A percentile compares a stretch with the other conserved stretches of the same genome.
Conservation (phyloP, 2,329 filamentous ascomycete genomes). For the Chaetomium strumarium region DNA sequence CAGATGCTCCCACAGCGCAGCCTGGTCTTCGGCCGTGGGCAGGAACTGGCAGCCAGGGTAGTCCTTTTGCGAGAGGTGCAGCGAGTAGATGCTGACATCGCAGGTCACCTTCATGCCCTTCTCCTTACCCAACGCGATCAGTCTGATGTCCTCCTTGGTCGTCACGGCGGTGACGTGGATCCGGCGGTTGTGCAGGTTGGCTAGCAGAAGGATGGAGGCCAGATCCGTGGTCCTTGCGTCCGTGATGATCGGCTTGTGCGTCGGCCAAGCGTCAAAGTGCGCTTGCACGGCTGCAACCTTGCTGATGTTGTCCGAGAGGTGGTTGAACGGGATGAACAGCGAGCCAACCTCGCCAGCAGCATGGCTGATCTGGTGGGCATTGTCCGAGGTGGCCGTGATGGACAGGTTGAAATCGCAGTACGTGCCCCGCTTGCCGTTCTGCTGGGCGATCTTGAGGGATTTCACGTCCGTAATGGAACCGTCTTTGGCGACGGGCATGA, state of each 20-base stretch:
- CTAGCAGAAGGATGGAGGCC: slow-evolving; percentile 71
- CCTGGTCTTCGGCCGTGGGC: slow-evolving; percentile 62
- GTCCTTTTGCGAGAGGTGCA: slow-evolving; percentile 68
- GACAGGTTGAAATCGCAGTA: slow-evolving; percentile 79
- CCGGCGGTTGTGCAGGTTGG: slow-evolving; percentile 70
- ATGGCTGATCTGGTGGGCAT: slow-evolving; percentile 68
- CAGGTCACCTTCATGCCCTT: slow-evolving; percentile 80
- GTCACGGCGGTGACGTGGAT: slow-evolving; percentile 76
- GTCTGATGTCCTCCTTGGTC: slow-evolving; percentile 71
- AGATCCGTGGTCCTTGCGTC: slow-evolving; percentile 76
- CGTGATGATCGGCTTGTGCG: slow-evolving; percentile 72
- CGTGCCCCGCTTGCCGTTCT: slow-evolving; percentile 60
- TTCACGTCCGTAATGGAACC: slow-evolving; percentile 67
- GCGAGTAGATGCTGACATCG: slow-evolving; percentile 73
- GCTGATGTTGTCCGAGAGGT: slow-evolving; percentile 75
- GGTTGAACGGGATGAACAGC: slow-evolving; percentile 77
- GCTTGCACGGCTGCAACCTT: slow-evolving; percentile 74
- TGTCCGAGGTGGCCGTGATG: slow-evolving; percentile 65
- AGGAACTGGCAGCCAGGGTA: slow-evolving; percentile 62
- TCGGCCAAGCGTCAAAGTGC: slow-evolving; percentile 73
- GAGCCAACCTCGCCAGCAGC: slow-evolving; percentile 70
- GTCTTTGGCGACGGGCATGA: slow-evolving; percentile 70
- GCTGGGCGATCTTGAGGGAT: slow-evolving; percentile 65
- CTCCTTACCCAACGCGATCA: slow-evolving; percentile 71
- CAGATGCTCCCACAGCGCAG: slow-evolving; percentile 68